phyloP scores from a whole-genome alignment of 345 rosid genomes.

The Citrus reticulata region DNA sequence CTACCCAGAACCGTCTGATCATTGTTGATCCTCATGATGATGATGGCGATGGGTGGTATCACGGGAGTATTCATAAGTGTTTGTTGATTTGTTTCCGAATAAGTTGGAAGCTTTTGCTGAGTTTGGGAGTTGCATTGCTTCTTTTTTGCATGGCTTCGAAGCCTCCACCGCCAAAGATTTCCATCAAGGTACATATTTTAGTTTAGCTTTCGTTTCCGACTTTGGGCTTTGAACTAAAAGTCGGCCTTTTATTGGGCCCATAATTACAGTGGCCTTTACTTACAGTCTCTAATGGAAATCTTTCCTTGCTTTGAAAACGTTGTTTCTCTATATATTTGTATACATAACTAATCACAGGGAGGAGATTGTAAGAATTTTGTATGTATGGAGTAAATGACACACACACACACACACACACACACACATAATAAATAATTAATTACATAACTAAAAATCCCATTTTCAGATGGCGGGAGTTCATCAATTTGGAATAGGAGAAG shows the following conservation, averaged over 20 bases:
- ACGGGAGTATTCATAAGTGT: conserved; percentile 17
- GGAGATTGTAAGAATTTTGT: too few species aligned
- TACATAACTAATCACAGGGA: too few species aligned
- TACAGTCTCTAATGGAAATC: too few species aligned
- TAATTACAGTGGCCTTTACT: too few species aligned
- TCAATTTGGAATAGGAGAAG: conserved; percentile 64
- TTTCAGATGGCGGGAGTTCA: conserved; percentile 52
- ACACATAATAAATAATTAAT: neutral
- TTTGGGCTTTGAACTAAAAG: too few species aligned
- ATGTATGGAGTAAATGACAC: too few species aligned
- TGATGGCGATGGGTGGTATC: conserved; percentile 3
- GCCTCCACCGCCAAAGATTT: conserved; percentile 67
- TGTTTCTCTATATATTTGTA: too few species aligned
- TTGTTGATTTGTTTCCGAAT: conserved; percentile 60
- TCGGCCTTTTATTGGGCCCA: too few species aligned
- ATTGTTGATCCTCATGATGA: conserved; percentile 22
- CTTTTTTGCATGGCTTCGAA: conserved; percentile 71
- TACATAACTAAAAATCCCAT: neutral
- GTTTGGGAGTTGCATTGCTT: conserved; percentile 69
- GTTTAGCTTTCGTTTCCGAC: too few species aligned
- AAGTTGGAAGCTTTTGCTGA: conserved; percentile 64
- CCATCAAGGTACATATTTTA: conserved; percentile 43
- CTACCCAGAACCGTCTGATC: conserved; percentile 39
- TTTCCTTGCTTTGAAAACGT: too few species aligned
- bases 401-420: too few species aligned